Base-by-base conservation (phyloP, 2,329 filamentous ascomycete genomes). In the Colletotrichum caudatum region DNA sequence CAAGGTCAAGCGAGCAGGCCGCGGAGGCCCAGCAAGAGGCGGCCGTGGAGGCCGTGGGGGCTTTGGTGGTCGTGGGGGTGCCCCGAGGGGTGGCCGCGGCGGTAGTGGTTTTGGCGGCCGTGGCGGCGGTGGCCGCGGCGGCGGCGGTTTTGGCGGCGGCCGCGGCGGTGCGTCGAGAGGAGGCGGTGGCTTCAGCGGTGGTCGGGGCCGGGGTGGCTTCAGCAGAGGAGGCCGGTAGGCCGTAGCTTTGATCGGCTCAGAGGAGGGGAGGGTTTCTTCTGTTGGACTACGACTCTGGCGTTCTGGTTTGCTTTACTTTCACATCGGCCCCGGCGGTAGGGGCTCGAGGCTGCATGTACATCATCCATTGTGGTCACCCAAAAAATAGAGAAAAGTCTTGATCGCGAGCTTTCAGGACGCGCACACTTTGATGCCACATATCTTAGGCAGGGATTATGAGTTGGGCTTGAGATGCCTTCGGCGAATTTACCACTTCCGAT, bases 1-100 rank as follows among this genome's bases (percentile, higher is more conserved):
- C 74, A 88, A 87, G 83, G 82, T 85, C 74, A 87, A 86, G 80
- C 91, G 90, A 76, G 92, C 92, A 74, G 86, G 82, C 29, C 79
- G 82, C 9, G 80, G 81, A 18, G 82, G 84, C 53, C 80, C 81
- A 26, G 78, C 83, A 44, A 80, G 81, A 66, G 79, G 82, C 50
- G 80, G 83, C 64, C 81, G 86, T n/a, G 85, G 86, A 33, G 80
- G 82, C 65, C 77, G 80, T 51, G 74, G 73, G 18, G 69, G 76
- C 58, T 76, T 76, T 66, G 77, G 73, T 57, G 78, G 69, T 64
- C 65, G 65, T 8, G 80, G 69, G 37, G 69, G 69, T 48, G 65
- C 59, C 12, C 35, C 65, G 46, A 69, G 81, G 54, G 74, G 73
- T 16, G 69, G 76, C 57, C 76, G 76, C 64, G 78, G 72, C 59